Conservation (phyloP, 768 basidiomycete species). For the Lactarius evosmus region DNA sequence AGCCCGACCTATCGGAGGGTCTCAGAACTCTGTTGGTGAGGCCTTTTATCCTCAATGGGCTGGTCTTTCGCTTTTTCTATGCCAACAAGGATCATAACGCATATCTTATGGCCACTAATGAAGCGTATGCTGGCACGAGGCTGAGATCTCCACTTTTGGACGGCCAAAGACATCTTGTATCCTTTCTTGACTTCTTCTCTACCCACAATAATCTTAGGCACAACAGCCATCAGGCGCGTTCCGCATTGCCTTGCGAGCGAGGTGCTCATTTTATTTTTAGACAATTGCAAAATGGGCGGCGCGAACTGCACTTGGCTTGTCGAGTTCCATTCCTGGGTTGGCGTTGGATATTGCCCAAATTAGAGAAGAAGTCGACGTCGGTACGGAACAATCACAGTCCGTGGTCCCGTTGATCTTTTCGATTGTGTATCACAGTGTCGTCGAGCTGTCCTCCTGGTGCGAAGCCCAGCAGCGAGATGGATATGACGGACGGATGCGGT, state of each 20-base stretch:
- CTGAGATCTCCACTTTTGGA: neutral
- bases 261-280: constrained; percentile 35
- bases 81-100: constrained; percentile 53
- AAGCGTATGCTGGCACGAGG: constrained; percentile 32
- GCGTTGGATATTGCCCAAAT: constrained; percentile 41
- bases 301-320: constrained; percentile 58
- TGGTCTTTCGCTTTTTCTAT: constrained; percentile 58
- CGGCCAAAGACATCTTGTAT: constrained; percentile 26
- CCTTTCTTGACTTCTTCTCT: constrained; percentile 48
- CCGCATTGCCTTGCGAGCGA: neutral
- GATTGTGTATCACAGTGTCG: constrained; percentile 30
- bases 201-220: constrained; percentile 51
- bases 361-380: constrained; percentile 43
- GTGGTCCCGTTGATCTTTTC: neutral
- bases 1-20: constrained; percentile 27
- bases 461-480: constrained; percentile 33
- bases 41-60: constrained; percentile 51
- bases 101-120: constrained; percentile 55
- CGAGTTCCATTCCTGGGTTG: constrained; percentile 60
- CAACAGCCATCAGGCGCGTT: constrained; percentile 51
- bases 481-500: constrained; percentile 74
- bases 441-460: constrained; percentile 24
- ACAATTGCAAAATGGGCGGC: constrained; percentile 62
- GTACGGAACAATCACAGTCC: constrained; percentile 36
- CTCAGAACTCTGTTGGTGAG: constrained; percentile 45